phyloP scores from a whole-genome alignment of 2,329 filamentous ascomycete species.

The Talaromyces sp. region DNA sequence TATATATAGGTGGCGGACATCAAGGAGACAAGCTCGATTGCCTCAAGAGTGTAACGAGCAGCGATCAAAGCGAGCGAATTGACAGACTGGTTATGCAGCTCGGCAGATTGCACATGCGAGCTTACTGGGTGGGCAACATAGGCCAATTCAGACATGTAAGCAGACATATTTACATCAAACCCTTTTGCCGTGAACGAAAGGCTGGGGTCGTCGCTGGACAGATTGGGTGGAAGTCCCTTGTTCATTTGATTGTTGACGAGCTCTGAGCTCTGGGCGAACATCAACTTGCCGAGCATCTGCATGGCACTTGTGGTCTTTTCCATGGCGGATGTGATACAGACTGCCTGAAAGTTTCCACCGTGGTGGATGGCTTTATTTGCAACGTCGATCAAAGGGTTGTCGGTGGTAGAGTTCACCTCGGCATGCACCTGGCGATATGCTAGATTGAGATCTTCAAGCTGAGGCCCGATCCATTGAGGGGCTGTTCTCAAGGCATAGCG shows the following conservation, averaged over 20 bases:
- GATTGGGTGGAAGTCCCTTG: slow-evolving; percentile 58
- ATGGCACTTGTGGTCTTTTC: slow-evolving; percentile 52
- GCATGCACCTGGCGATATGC: slow-evolving; percentile 52
- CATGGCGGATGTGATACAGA: slow-evolving; percentile 57
- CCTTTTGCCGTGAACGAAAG: slow-evolving; percentile 59
- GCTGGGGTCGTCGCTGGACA: slow-evolving; percentile 55
- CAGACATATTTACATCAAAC: slow-evolving; percentile 60
- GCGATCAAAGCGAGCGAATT: slow-evolving; percentile 61
- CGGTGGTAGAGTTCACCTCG: slow-evolving; percentile 63
- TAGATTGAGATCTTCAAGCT: slow-evolving; percentile 58
- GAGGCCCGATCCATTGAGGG: slow-evolving; percentile 63
- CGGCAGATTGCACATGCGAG: slow-evolving; percentile 59
- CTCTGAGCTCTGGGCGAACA: slow-evolving; percentile 60
- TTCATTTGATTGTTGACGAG: slow-evolving; percentile 57
- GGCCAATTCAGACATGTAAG: slow-evolving; percentile 58
- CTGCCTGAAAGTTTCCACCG: slow-evolving; percentile 65
- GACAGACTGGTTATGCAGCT: slow-evolving; percentile 63
- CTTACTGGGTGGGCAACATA: slow-evolving; percentile 59
- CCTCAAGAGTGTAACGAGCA: slow-evolving; percentile 52
- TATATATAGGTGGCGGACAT: slow-evolving; percentile 53
- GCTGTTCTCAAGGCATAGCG: slow-evolving; percentile 61
- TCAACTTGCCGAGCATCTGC: slow-evolving; percentile 56
- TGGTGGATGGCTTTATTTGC: slow-evolving; percentile 43
- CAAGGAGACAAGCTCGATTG: slow-evolving; percentile 51
- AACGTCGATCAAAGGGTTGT: slow-evolving; percentile 59